phyloP scores from a whole-genome alignment of 129 eudicot species.

The Chrysanthemum lavandulifolium region DNA sequence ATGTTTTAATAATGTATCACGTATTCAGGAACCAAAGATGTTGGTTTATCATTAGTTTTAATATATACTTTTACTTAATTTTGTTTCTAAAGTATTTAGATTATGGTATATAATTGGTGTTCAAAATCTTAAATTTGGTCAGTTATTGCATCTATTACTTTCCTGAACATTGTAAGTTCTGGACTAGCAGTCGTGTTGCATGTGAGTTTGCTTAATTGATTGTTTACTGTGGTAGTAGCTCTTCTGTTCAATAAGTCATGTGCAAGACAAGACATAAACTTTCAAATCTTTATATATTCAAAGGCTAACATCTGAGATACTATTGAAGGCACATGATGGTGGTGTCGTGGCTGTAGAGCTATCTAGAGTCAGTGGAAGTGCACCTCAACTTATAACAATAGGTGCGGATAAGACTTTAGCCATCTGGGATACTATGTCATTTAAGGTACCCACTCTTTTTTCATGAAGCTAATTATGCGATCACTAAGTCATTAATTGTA shows the following conservation, averaged over 20 bases:
- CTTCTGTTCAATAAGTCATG: constrained; percentile 1
- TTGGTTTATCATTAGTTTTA: constrained; percentile 2
- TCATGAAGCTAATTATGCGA: constrained; percentile 11
- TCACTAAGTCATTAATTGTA: background rate
- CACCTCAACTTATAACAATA: constrained; percentile 95
- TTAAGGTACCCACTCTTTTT: constrained; percentile 55
- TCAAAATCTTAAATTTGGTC: background rate
- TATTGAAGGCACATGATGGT: constrained; percentile 93
- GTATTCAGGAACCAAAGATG: constrained; percentile 14
- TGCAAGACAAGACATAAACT: constrained; percentile 16
- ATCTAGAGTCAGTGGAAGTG: constrained; percentile 89
- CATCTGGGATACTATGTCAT: constrained; percentile 95
- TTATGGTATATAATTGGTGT: background rate
- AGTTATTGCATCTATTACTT: background rate
- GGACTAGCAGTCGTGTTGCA: too few relatives aligned
- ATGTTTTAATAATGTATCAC: constrained; percentile 13
- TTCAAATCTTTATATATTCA: constrained; percentile 10
- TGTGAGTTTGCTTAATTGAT: too few relatives aligned
- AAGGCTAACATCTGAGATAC: constrained; percentile 28
- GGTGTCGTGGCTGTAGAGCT: constrained; percentile 95
- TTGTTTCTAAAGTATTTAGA: background rate
- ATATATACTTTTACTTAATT: background rate
- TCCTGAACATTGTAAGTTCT: too few relatives aligned
- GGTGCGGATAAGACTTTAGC: constrained; percentile 98
- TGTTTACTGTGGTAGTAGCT: too few relatives aligned